These are phyloP conservation scores for Thraustochytrium aureum DNA, from an alignment of 352 stramenopile species.

Conservation along the genomic window DNA sequence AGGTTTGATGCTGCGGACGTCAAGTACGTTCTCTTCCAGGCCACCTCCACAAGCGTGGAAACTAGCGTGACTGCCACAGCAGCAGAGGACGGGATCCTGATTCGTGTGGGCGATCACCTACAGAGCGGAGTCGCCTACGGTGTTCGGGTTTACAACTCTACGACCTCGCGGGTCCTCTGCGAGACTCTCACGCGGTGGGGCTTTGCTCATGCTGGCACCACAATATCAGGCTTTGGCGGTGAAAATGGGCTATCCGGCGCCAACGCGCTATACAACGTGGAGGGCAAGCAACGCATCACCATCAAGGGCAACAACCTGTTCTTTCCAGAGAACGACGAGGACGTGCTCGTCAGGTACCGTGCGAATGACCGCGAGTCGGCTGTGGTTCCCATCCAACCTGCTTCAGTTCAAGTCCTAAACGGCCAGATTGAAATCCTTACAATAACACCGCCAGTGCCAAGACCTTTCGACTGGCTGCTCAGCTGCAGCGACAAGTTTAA, in stretches of 20 bases:
- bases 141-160: neutral
- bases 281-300: neutral
- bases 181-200: neutral
- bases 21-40: too few species aligned
- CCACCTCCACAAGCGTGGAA: too few species aligned
- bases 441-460: constrained; percentile 1
- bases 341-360: neutral
- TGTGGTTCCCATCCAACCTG: neutral
- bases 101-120: too few species aligned
- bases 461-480: neutral
- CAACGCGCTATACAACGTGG: neutral
- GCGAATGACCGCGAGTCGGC: neutral
- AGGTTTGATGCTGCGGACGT: too few species aligned
- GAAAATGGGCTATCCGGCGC: neutral
- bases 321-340: neutral
- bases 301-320: neutral
- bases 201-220: neutral
- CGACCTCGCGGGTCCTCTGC: neutral
- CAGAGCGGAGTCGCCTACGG: neutral
- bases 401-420: neutral
- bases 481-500: neutral
- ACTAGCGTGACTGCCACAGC: too few species aligned
- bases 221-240: neutral
- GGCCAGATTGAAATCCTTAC: neutral
- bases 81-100: too few species aligned